phyloP scores from a whole-genome alignment of 75 land plant species.

The Pseudotsuga menziesii region DNA sequence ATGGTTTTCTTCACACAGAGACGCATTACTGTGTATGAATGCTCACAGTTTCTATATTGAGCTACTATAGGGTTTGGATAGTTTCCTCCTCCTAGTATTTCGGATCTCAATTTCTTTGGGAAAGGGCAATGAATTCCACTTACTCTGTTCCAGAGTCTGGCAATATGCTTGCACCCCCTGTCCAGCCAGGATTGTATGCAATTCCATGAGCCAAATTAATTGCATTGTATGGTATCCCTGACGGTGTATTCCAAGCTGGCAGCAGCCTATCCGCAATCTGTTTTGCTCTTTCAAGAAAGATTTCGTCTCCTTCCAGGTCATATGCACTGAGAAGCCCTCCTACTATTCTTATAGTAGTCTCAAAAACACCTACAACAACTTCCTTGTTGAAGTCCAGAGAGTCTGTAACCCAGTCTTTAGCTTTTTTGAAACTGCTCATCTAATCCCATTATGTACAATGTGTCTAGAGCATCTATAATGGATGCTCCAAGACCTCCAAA shows the following conservation, averaged over 20 bases:
- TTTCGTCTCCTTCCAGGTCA: constrained; percentile 79
- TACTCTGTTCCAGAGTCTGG: constrained; percentile 96
- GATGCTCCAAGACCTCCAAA: constrained; percentile 99
- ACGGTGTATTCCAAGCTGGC: constrained; percentile 90
- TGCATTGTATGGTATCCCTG: constrained; percentile 87
- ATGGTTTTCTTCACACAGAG: too few relatives aligned
- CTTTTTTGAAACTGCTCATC: constrained; percentile 80
- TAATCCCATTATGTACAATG: constrained; percentile 94
- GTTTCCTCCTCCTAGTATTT: constrained; percentile 88
- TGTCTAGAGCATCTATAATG: constrained; percentile 88
- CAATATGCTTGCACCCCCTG: constrained; percentile 83
- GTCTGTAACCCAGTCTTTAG: constrained; percentile 94
- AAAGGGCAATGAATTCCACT: constrained; percentile 84
- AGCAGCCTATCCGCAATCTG: constrained; percentile 88
- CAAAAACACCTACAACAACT: constrained; percentile 93
- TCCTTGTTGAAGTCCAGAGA: constrained; percentile 89
- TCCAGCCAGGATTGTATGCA: constrained; percentile 82
- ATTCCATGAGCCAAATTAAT: constrained; percentile 80
- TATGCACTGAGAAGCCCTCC: constrained; percentile 98
- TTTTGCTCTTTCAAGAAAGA: constrained; percentile 84
- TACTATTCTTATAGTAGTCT: constrained; percentile 99
- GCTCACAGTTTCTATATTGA: too few relatives aligned
- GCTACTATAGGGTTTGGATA: too few relatives aligned
- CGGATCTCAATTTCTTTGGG: constrained; percentile 87
- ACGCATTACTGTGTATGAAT: too few relatives aligned